These are phyloP conservation scores for Sonneratia alba DNA, from an alignment of 345 rosid species.

Conservation along the genomic window DNA sequence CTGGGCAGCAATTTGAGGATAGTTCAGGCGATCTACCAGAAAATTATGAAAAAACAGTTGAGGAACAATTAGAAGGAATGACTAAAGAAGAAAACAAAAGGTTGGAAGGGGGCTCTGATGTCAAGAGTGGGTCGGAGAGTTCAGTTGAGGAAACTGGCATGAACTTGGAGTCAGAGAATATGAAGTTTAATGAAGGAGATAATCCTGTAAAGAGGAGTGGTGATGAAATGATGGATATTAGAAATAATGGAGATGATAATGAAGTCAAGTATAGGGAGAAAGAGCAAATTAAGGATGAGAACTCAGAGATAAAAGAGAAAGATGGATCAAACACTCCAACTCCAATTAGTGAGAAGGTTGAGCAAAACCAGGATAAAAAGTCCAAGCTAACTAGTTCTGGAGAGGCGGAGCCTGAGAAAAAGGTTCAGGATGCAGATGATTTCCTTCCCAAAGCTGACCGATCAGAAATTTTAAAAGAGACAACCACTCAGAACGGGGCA, in stretches of 20 bases:
- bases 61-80: not conserved
- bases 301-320: constrained; percentile 6
- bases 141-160: constrained; percentile 12
- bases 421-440: constrained; percentile 30
- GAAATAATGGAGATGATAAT: constrained; percentile 14
- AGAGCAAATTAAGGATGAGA: not conserved
- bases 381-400: not conserved
- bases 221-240: constrained; percentile 24
- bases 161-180: constrained; percentile 10
- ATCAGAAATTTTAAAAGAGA: constrained; percentile 60
- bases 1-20: constrained; percentile 1
- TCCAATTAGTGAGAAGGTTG: constrained; percentile 7
- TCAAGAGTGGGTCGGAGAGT: not conserved
- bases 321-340: constrained; percentile 3
- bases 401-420: constrained; percentile 31
- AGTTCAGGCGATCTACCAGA: constrained; percentile 18
- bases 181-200: constrained; percentile 22
- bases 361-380: constrained; percentile 9
- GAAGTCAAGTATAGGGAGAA: not conserved
- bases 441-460: constrained; percentile 37
- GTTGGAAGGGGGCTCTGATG: not conserved
- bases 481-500: constrained; percentile 49
- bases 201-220: constrained; percentile 21
- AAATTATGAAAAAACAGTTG: constrained; percentile 3
- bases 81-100: not conserved